These are phyloP conservation scores for Coemansia reversa DNA, from an alignment of 192 early-diverging fungal genomes.

Conservation along the genomic window DNA sequence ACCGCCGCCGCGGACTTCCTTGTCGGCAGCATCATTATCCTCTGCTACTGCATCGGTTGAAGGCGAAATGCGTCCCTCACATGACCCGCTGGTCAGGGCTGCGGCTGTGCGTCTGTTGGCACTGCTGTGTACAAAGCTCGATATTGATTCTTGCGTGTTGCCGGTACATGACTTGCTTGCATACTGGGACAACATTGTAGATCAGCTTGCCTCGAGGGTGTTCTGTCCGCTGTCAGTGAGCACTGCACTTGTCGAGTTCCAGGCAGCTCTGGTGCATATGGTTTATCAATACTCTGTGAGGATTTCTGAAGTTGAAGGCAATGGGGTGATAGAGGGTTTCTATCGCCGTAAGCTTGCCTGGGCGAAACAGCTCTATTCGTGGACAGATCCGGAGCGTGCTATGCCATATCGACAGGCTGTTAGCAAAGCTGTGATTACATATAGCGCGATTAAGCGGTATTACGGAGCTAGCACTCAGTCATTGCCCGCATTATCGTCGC, in stretches of 20 bases:
- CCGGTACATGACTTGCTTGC: constrained; percentile 26
- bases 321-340: constrained; percentile 3
- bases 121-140: constrained; percentile 34
- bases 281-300: constrained; percentile 4
- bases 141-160: constrained; percentile 24
- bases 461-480: constrained; percentile 2
- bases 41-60: not conserved
- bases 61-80: not conserved
- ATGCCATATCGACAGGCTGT: constrained; percentile 43
- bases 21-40: too few relatives aligned
- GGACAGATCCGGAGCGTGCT: constrained; percentile 47
- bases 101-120: constrained; percentile 35
- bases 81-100: constrained; percentile 34
- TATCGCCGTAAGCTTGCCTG: constrained; percentile 28
- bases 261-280: constrained; percentile 44
- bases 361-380: constrained; percentile 47
- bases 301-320: not conserved
- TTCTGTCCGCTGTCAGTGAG: constrained; percentile 44
- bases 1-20: not conserved
- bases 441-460: constrained; percentile 42
- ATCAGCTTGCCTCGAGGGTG: constrained; percentile 10
- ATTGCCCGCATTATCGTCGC: too few relatives aligned
- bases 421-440: constrained; percentile 39
- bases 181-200: constrained; percentile 34
- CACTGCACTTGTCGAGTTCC: constrained; percentile 33